Evolutionary conservation across 371 early-diverging fungal genomes (phyloP).

Genomic region (Mucor sp.): DNA sequence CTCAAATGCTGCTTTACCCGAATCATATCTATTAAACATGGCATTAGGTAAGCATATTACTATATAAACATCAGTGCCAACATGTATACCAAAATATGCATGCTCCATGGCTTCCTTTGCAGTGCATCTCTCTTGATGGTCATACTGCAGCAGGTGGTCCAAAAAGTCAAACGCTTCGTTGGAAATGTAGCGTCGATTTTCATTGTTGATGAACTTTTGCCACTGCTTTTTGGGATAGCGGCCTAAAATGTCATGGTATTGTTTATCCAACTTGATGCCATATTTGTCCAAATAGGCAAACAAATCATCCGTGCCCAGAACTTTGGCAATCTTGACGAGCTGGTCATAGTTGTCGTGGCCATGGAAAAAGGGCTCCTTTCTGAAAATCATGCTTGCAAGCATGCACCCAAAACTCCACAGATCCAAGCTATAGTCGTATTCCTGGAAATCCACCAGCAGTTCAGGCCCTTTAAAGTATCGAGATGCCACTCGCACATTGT

Average conservation of each 20-base stretch:
- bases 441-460: conserved; percentile 95
- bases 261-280: conserved; percentile 70
- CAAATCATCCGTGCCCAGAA: conserved; percentile 95
- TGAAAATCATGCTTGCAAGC: conserved; percentile 98
- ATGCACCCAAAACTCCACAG: conserved; percentile 99
- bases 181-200: conserved; percentile 88
- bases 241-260: conserved; percentile 8
- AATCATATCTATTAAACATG: background rate
- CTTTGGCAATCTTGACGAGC: conserved; percentile 96
- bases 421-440: conserved; percentile 99
- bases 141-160: conserved; percentile 93
- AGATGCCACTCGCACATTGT: conserved; percentile 99
- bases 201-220: conserved; percentile 84
- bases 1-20: background rate
- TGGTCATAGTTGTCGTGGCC: conserved; percentile 99
- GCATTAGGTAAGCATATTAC: background rate
- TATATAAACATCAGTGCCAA: background rate
- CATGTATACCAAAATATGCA: conserved; percentile 88
- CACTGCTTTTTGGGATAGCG: conserved; percentile 89
- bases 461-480: conserved; percentile 99
- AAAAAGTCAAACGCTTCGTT: conserved; percentile 95
- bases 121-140: conserved; percentile 96
- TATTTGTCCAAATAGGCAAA: conserved; percentile 95
- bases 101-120: conserved; percentile 96
- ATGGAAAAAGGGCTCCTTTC: conserved; percentile 99